Percentiles rank a stretch among this genome's conserved stretches.
Evolutionary conservation across 768 basidiomycete genomes (phyloP).

Genomic region (Coprinopsis strossmayeri): DNA sequence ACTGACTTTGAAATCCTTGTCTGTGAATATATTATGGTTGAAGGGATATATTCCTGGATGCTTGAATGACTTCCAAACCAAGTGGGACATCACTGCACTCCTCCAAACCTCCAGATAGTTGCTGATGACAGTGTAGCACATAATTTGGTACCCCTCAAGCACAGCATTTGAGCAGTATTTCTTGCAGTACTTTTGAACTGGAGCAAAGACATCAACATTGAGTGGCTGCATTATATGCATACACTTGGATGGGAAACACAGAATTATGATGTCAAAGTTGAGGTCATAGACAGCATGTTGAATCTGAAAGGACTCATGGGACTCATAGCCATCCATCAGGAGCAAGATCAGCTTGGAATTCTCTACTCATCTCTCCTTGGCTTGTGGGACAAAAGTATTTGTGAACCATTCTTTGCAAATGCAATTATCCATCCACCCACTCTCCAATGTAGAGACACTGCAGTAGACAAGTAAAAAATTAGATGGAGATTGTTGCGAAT

Average conservation of each 20-base stretch:
- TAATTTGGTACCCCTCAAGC: conserved; percentile 6
- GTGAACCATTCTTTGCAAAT: conserved; percentile 22
- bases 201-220: conserved; percentile 25
- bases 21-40: conserved; percentile 15
- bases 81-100: conserved; percentile 15
- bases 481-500: conserved; percentile 21
- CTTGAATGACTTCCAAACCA: conserved; percentile 16
- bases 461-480: no score
- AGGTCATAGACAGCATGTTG: conserved; percentile 11
- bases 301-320: conserved; percentile 21
- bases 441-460: conserved; percentile 21
- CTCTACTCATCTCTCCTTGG: conserved; percentile 10
- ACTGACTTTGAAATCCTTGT: conserved; percentile 14
- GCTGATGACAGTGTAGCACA: conserved; percentile 13
- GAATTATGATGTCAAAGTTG: conserved; percentile 19
- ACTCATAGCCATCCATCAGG: conserved; percentile 30
- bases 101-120: conserved; percentile 5
- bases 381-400: conserved; percentile 23
- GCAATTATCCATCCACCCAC: conserved; percentile 29
- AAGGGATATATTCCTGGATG: conserved; percentile 20
- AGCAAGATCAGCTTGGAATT: conserved; percentile 21
- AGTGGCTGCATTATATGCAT: conserved; percentile 31
- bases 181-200: conserved; percentile 8
- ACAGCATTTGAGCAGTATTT: conserved; percentile 1
- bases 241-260: conserved; percentile 26